These are phyloP conservation scores for Rhizopogon vinicolor DNA, from an alignment of 768 basidiomycete species.

Conservation along the genomic window DNA sequence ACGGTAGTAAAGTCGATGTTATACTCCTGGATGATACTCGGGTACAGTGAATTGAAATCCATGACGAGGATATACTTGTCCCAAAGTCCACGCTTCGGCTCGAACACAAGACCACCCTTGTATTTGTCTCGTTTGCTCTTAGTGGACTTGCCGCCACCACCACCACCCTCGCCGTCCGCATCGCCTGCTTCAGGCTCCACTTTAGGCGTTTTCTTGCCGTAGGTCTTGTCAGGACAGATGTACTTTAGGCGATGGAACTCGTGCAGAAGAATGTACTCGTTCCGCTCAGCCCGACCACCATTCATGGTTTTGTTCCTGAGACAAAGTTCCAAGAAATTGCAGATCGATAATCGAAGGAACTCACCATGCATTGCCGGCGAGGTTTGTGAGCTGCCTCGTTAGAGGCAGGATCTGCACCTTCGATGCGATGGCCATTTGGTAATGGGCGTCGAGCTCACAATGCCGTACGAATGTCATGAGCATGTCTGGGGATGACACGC, in stretches of 20 bases:
- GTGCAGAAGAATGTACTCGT: slow-evolving; percentile 97
- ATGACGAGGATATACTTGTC: slow-evolving; percentile 97
- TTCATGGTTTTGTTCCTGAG: slow-evolving; percentile 94
- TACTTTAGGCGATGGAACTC: slow-evolving; percentile 97
- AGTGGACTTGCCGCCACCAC: slow-evolving; percentile 36
- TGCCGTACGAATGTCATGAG: slow-evolving; percentile 88
- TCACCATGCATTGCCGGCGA: slow-evolving; percentile 96
- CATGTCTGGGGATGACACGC: slow-evolving; percentile 66
- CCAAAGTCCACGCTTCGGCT: slow-evolving; percentile 94
- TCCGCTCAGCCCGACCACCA: slow-evolving; percentile 96
- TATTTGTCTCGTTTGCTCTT: slow-evolving; percentile 90
- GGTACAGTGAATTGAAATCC: slow-evolving; percentile 99
- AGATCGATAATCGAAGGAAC: slow-evolving; percentile 13
- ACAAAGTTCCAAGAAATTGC: background rate
- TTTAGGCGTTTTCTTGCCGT: slow-evolving; percentile 67
- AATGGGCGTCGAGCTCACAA: slow-evolving; percentile 94
- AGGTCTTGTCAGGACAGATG: slow-evolving; percentile 92
- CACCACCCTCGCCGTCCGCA: slow-evolving; percentile 43
- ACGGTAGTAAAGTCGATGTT: slow-evolving; percentile 99
- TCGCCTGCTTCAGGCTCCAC: slow-evolving; percentile 50
- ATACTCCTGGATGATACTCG: slow-evolving; percentile 98
- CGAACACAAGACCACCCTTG: slow-evolving; percentile 97
- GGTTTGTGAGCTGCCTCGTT: slow-evolving; percentile 89
- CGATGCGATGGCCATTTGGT: slow-evolving; percentile 93
- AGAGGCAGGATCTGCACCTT: slow-evolving; percentile 93